Evolutionary conservation across 306 rosid genomes (phyloP), one percentile per base, ranked within the genome.

Genomic region (Arachis hypogaea): DNA sequence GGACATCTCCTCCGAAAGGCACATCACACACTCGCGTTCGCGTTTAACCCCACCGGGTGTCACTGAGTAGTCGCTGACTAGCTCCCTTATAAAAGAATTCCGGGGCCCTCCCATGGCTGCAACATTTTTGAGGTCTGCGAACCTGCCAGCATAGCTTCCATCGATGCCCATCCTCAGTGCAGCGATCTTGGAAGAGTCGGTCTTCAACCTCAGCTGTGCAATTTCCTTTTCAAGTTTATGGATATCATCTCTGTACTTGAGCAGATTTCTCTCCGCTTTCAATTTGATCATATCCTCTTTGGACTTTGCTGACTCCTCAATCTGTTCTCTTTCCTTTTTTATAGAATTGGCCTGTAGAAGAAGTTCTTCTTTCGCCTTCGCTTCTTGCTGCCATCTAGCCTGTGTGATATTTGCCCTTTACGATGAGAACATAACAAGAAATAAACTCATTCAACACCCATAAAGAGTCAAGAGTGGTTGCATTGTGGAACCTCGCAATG

Each of bases 1-100:
- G 7, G 96, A 81, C 92, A 91, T 88, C 87, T 91, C 95, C 86
- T 91, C 97, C 0, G 97, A 88, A 11, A 92, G 93, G 79, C 97
- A 92, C 97, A 92, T 92, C 69, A 92, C 97, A 28, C 97, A 92
- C 72, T 92, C 96, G 61, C 89, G 72, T 50, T 89, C 97, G 0
- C 97, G 86, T 86, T 82, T 89, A 45, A 92, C 89, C 2, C 87
- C 85, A 0, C 93, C 92, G 2, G 71, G 89, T 3, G 75, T 74
- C 63, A 69, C 85, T 7, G 86, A 70, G 77, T 76, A 70, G 42
- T 63, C 87, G 9, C 78, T 75, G 62, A 76, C 79, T 22, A 82
- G 82, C 43, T 87, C 82, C 3, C 89, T 82, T 69, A 84, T 57
- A 44, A 69, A 73, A 14, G 84, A 81, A 43, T 62, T 14, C 64